Conservation (phyloP, 1,284 basidiomycete genomes). For the Wolfiporia cocos region DNA sequence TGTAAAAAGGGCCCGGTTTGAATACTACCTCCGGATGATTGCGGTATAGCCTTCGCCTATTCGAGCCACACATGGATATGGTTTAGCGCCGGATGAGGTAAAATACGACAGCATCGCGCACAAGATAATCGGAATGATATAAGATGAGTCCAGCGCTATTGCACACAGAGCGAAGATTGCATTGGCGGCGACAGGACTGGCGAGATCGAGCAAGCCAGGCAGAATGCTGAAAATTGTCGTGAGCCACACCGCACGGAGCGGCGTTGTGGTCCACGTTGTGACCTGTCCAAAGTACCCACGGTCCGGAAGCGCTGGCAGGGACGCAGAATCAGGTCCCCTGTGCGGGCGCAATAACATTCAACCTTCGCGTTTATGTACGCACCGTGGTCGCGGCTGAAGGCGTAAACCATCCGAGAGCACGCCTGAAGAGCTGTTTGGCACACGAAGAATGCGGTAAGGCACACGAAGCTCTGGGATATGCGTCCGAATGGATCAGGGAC, state of each 20-base stretch:
- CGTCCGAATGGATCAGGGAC: neutral
- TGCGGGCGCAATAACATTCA: too few relatives aligned
- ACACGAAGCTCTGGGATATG: constrained; percentile 53
- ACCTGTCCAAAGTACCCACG: constrained; percentile 73
- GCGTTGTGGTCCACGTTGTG: constrained; percentile 63
- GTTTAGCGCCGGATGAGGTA: neutral
- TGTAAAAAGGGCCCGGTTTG: constrained; percentile 86
- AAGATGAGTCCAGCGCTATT: constrained; percentile 67
- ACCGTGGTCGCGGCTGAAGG: constrained; percentile 84
- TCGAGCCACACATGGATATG: neutral
- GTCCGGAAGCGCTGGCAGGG: constrained; percentile 67
- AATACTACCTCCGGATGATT: constrained; percentile 83
- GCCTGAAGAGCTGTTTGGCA: constrained; percentile 82
- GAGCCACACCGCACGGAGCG: constrained; percentile 79
- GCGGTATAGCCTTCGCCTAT: constrained; percentile 57
- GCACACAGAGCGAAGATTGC: constrained; percentile 82
- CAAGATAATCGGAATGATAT: constrained; percentile 70
- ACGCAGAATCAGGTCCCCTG: neutral
- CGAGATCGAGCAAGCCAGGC: constrained; percentile 74
- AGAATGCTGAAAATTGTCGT: constrained; percentile 65
- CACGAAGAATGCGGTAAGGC: constrained; percentile 80
- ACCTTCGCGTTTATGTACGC: constrained; percentile 14
- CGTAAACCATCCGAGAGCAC: constrained; percentile 82
- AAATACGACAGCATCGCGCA: constrained; percentile 15
- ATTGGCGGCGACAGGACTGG: constrained; percentile 71